Conservation (phyloP, 495 filamentous ascomycete genomes). For the Chaetomidium leptoderma region DNA sequence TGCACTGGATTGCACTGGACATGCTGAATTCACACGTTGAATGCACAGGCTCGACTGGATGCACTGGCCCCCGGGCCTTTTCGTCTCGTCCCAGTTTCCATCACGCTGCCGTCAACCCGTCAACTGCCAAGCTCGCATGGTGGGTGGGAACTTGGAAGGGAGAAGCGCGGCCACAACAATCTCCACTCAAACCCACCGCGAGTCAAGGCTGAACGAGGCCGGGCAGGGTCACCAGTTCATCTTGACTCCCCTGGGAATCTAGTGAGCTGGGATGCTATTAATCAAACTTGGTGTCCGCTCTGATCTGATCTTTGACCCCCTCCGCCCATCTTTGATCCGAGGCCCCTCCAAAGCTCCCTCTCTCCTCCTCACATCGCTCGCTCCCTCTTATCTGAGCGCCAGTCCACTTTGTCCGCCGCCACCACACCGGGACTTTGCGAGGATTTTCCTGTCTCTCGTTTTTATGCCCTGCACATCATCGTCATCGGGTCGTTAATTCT, state of each 20-base stretch:
- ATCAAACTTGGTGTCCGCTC: neutral
- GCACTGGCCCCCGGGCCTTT: neutral
- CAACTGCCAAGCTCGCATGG: conserved; percentile 9
- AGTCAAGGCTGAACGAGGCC: neutral
- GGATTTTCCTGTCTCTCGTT: conserved; percentile 11
- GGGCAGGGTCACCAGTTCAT: neutral
- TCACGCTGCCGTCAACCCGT: conserved; percentile 9
- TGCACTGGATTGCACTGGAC: too few species aligned
- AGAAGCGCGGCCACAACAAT: conserved; percentile 21
- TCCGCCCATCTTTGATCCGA: neutral
- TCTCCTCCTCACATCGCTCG: too few species aligned
- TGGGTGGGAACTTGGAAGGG: too few species aligned
- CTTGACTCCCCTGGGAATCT: neutral
- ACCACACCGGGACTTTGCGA: neutral
- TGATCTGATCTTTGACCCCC: neutral
- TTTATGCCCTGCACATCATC: neutral
- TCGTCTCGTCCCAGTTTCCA: conserved; percentile 18
- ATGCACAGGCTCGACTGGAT: too few species aligned
- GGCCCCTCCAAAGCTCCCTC: neutral
- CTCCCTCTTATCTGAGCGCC: neutral
- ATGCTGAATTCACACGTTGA: too few species aligned
- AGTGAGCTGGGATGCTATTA: too few species aligned
- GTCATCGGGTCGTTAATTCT: conserved; percentile 8
- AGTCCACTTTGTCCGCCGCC: neutral
- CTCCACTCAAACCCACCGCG: conserved; percentile 17